A percentile compares a stretch with the other conserved stretches of the same genome.
Evolutionary conservation across 352 stramenopile species (phyloP).

Genomic region (Pythium aristosporum): DNA sequence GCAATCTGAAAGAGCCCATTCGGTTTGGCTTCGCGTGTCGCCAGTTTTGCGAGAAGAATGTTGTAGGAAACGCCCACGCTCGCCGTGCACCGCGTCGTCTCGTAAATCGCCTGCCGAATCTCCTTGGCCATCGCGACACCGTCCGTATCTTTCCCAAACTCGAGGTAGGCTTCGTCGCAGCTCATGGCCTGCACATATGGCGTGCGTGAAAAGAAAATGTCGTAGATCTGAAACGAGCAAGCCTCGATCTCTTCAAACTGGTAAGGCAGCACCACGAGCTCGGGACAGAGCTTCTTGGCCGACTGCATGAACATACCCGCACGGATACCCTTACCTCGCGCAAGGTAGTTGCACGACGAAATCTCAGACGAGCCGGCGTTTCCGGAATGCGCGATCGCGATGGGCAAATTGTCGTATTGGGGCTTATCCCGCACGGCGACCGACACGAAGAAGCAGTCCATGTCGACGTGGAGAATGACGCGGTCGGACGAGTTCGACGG

Average conservation of each 20-base stretch:
- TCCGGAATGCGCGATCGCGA: slow-evolving; percentile 90
- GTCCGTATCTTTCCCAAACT: slow-evolving; percentile 68
- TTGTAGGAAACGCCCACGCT: slow-evolving; percentile 94
- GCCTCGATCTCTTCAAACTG: slow-evolving; percentile 91
- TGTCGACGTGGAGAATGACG: slow-evolving; percentile 95
- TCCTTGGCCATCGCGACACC: slow-evolving; percentile 64
- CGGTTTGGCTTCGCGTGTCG: slow-evolving; percentile 93
- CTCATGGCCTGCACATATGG: slow-evolving; percentile 93
- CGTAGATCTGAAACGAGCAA: slow-evolving; percentile 92
- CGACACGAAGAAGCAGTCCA: slow-evolving; percentile 97
- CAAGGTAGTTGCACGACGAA: slow-evolving; percentile 95
- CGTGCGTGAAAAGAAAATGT: slow-evolving; percentile 87
- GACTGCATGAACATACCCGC: slow-evolving; percentile 95
- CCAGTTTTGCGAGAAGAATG: slow-evolving; percentile 93
- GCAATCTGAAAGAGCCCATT: slow-evolving; percentile 80
- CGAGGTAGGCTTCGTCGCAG: slow-evolving; percentile 95
- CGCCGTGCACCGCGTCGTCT: slow-evolving; percentile 88
- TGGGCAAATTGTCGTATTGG: slow-evolving; percentile 65
- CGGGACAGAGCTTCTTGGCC: slow-evolving; percentile 89
- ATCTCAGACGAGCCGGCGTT: slow-evolving; percentile 88
- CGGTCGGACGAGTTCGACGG: slow-evolving; percentile 42
- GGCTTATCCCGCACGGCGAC: slow-evolving; percentile 88
- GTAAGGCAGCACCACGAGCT: slow-evolving; percentile 93
- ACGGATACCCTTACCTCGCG: slow-evolving; percentile 86
- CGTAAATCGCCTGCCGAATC: slow-evolving; percentile 66